Percentiles rank a stretch among this genome's conserved stretches.
phyloP scores from a whole-genome alignment of 2,329 filamentous ascomycete genomes.

The Cercospora nicotianae region DNA sequence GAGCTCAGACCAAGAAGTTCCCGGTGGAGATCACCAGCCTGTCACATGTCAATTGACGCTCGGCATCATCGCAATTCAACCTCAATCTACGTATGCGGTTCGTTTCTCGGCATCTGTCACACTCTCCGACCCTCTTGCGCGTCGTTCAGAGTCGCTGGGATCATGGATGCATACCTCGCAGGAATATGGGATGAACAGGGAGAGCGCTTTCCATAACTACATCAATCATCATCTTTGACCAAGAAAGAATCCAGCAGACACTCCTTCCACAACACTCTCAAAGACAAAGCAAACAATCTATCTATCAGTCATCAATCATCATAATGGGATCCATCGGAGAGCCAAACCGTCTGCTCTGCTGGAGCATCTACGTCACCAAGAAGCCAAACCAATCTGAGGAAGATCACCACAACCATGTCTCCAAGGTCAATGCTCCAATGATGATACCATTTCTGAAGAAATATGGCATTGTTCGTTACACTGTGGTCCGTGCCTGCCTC shows the following conservation, averaged over 20 bases:
- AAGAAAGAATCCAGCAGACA: background rate
- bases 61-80: background rate
- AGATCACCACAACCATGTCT: conserved; percentile 13
- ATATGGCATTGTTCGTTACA: conserved; percentile 18
- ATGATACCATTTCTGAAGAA: conserved; percentile 16
- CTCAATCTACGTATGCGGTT: background rate
- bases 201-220: background rate
- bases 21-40: background rate
- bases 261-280: background rate
- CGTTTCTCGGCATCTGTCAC: background rate
- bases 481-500: conserved; percentile 4
- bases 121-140: background rate
- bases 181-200: background rate
- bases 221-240: background rate
- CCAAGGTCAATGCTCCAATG: conserved; percentile 17
- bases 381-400: conserved; percentile 9
- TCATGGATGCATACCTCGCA: background rate
- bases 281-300: background rate
- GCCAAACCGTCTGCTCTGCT: conserved; percentile 13
- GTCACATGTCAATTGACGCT: background rate
- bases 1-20: background rate
- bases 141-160: background rate
- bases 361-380: conserved; percentile 16
- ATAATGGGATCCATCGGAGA: conserved; percentile 11
- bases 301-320: background rate